A percentile compares a stretch with the other conserved stretches of the same genome.
Conservation (phyloP, 306 rosid species). For the Astragalus glycyphyllos region DNA sequence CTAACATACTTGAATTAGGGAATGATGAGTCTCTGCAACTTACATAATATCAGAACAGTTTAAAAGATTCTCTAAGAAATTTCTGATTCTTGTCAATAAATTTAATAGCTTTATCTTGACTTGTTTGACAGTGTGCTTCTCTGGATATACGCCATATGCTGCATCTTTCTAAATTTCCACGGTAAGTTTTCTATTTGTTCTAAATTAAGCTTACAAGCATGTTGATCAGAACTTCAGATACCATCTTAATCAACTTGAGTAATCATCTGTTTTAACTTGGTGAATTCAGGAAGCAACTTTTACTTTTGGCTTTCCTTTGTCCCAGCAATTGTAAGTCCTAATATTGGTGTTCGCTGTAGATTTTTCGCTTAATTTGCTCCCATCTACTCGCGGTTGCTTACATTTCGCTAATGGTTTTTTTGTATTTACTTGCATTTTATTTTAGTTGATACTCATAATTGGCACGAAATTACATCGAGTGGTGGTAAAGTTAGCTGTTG, state of each 20-base stretch:
- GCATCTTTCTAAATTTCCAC: conserved; percentile 81
- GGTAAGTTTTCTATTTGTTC: conserved; percentile 54
- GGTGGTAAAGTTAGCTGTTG: conserved; percentile 90
- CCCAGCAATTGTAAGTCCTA: conserved; percentile 80
- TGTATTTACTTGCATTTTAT: conserved; percentile 31
- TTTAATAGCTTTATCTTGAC: conserved; percentile 28
- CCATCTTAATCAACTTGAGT: conserved; percentile 15
- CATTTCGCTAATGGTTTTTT: conserved; percentile 28
- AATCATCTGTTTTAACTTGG: conserved; percentile 27
- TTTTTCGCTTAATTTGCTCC: too few relatives aligned
- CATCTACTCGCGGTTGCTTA: too few relatives aligned
- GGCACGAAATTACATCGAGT: conserved; percentile 89
- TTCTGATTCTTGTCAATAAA: too few relatives aligned
- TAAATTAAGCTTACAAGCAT: conserved; percentile 6
- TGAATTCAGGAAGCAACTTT: conserved; percentile 74
- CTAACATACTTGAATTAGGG: background rate
- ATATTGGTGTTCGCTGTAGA: background rate
- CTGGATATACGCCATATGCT: conserved; percentile 85
- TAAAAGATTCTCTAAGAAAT: too few relatives aligned
- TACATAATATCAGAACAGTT: too few relatives aligned
- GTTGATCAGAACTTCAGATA: background rate
- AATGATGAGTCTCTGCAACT: too few relatives aligned
- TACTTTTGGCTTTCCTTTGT: conserved; percentile 97
- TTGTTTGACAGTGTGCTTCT: conserved; percentile 77
- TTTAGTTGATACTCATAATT: conserved; percentile 75